Evolutionary conservation across 2,329 filamentous ascomycete species (phyloP).

Genomic region (Apiospora marii): DNA sequence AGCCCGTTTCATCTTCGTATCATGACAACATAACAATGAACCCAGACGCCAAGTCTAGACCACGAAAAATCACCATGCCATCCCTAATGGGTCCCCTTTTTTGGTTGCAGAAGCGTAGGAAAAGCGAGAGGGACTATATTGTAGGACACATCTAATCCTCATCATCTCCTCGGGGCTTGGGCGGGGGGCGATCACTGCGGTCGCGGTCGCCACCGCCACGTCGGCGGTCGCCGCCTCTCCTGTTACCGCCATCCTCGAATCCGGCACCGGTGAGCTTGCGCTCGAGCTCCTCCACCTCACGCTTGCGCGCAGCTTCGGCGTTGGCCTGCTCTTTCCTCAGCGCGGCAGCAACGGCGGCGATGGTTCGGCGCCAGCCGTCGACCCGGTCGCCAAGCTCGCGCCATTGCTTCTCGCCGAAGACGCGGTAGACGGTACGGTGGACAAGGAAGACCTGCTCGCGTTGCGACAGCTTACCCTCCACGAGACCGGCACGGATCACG

Average conservation of each 20-base stretch:
- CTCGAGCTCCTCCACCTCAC: conserved; percentile 76
- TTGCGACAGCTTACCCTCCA: conserved; percentile 96
- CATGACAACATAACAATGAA: conserved; percentile 23
- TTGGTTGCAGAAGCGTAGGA: conserved; percentile 19
- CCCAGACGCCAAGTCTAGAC: conserved; percentile 23
- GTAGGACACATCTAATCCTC: conserved; percentile 55
- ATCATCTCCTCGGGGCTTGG: conserved; percentile 61
- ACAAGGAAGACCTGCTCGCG: conserved; percentile 92
- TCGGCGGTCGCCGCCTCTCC: conserved; percentile 43
- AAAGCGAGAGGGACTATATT: conserved; percentile 32
- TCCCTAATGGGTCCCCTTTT: conserved; percentile 16
- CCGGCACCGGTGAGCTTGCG: conserved; percentile 64
- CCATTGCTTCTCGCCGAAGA: conserved; percentile 99
- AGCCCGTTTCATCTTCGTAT: conserved; percentile 20
- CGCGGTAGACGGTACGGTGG: conserved; percentile 94
- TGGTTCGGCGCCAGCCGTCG: conserved; percentile 87
- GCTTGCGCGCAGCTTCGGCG: conserved; percentile 79
- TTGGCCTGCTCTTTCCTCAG: conserved; percentile 83
- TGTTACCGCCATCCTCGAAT: conserved; percentile 45
- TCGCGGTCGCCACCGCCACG: conserved; percentile 38
- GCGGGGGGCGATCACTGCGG: conserved; percentile 42
- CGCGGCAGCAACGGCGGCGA: conserved; percentile 80
- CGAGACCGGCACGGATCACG: conserved; percentile 91
- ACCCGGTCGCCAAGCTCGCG: conserved; percentile 89
- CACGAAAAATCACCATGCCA: conserved; percentile 20